Conservation (phyloP, 1,139 yeast species). For the Hansenula anomala region DNA sequence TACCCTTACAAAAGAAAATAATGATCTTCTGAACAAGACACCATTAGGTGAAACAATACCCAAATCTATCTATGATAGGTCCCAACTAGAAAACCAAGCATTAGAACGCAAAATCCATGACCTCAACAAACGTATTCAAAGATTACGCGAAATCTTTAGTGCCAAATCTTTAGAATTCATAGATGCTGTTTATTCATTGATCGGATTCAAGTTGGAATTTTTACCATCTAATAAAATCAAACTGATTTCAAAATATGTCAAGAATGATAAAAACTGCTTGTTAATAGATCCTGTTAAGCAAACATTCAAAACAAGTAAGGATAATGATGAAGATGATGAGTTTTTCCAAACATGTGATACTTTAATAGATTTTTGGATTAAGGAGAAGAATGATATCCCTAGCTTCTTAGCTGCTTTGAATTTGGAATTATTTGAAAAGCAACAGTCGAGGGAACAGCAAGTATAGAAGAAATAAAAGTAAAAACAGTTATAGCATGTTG, state of each 20-base stretch:
- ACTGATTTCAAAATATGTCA: conserved; percentile 48
- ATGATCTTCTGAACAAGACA: conserved; percentile 35
- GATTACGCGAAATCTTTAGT: conserved; percentile 63
- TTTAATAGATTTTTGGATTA: conserved; percentile 62
- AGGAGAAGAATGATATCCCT: conserved; percentile 66
- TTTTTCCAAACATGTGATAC: conserved; percentile 49
- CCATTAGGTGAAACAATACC: conserved; percentile 40
- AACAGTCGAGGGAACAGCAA: no score
- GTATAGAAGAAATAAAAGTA: no score
- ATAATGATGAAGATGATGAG: conserved; percentile 20
- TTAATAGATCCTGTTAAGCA: conserved; percentile 28
- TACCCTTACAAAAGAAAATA: conserved; percentile 54
- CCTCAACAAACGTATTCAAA: conserved; percentile 48
- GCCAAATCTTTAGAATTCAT: conserved; percentile 72
- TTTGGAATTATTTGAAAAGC: conserved; percentile 48
- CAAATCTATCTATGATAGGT: conserved; percentile 57
- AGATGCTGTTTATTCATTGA: conserved; percentile 59
- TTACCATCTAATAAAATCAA: conserved; percentile 63
- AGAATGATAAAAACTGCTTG: conserved; percentile 29
- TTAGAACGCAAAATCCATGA: conserved; percentile 47
- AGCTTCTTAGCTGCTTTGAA: conserved; percentile 78
- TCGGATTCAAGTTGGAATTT: conserved; percentile 76
- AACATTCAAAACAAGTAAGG: conserved; percentile 27
- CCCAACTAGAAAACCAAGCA: conserved; percentile 48
- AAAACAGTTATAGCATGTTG: no score